These are phyloP conservation scores for Macrotyloma uniflorum DNA, from an alignment of 306 rosid genomes.

Conservation along the genomic window DNA sequence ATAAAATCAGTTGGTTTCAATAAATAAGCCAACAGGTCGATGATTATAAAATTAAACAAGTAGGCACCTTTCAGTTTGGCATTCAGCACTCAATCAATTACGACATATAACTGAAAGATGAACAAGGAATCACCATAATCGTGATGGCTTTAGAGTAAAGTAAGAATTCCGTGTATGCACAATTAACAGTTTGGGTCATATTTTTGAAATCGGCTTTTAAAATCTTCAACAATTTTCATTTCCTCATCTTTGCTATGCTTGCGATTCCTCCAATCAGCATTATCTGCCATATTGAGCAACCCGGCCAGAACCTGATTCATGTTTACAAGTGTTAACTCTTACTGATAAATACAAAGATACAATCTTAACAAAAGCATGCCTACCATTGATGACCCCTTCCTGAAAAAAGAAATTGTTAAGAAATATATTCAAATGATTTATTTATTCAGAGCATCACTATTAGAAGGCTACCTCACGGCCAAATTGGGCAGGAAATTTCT, in stretches of 20 bases:
- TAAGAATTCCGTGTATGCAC: conserved; percentile 22
- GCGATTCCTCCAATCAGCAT: conserved; percentile 88
- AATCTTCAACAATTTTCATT: conserved; percentile 65
- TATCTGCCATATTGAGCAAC: conserved; percentile 85
- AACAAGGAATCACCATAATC: conserved; percentile 19
- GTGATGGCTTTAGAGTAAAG: not conserved
- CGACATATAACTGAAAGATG: conserved; percentile 20
- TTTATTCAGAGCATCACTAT: not conserved
- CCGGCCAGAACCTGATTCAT: conserved; percentile 88
- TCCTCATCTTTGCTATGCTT: conserved; percentile 80
- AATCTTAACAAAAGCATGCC: not conserved
- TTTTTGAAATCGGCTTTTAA: conserved; percentile 74
- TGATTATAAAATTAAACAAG: conserved; percentile 16
- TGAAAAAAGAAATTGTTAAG: not conserved
- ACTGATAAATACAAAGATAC: conserved; percentile 12
- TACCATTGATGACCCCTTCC: not conserved
- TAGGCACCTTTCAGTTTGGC: conserved; percentile 38
- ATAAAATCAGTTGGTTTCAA: conserved; percentile 27
- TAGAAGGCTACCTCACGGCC: conserved; percentile 88
- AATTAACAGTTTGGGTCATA: conserved; percentile 76
- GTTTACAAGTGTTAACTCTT: conserved; percentile 13
- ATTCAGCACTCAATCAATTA: conserved; percentile 30
- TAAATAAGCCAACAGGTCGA: conserved; percentile 27
- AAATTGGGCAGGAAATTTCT: conserved; percentile 84
- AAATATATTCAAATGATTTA: conserved; percentile 14